Base-by-base conservation (phyloP, 176 grass and related monocot species). In the Oryza australiensis region DNA sequence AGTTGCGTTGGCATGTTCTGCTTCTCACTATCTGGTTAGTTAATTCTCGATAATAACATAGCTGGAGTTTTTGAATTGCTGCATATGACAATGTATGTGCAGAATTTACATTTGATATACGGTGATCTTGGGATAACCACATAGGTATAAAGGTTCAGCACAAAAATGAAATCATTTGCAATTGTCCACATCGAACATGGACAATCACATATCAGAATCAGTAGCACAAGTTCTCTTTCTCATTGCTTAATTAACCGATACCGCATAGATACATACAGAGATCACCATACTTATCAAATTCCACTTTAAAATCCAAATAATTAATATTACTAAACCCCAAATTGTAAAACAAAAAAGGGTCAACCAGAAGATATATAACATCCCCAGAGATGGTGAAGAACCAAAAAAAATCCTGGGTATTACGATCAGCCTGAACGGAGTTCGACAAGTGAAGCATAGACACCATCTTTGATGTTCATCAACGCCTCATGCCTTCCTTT, bases 371-470 rank as follows among this genome's bases (percentile, higher is more conserved):
- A 77, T 38, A 67, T 78, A 66, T 68, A 67, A 45, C 29, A 63
- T 48, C 33, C 12, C 32, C 37, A 66, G 12, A 34, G 15, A 72
- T 8, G n/a, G 55, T 60, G 41, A 20, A 13, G 9, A n/a, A n/a
- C n/a, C n/a, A 22, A 72, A 16, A 26, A 71, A 81, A 67, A 85
- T 59, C 59, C 32, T 66, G 34, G 34, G 20, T 59, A 63, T 60
- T 53, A 86, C 8, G 74, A 78, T 22, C 79, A 69, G 20, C 37
- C 79, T 26, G 73, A 87, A 20, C 86, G 88, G 27, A 93, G 88
- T 28, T 92, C 90, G 15, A 91, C 90, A 32, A 96, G 83, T 5
- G 94, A 96, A 72, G 90, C 83, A 23, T 93, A 96, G 55, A 87
- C 91, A 33, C 94, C 94, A 45, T 85, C 86, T 63, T 87, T 82